Percentiles rank a stretch among this genome's conserved stretches.
Evolutionary conservation across 1,284 basidiomycete genomes (phyloP).

Genomic region (Trametes versicolor): DNA sequence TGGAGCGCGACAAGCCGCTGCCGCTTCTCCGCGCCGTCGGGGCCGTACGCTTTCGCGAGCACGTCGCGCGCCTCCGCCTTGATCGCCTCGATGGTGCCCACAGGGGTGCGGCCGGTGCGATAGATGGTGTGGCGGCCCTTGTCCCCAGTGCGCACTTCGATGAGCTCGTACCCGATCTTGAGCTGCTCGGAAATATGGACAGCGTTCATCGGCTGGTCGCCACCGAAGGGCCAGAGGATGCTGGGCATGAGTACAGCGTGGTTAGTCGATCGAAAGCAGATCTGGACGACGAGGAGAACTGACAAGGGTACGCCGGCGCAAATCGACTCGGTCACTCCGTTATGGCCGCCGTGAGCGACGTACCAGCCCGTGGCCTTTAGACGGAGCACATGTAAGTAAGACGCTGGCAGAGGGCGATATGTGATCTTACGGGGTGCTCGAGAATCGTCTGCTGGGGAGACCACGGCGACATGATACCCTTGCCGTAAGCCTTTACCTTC

Average conservation of each 20-base stretch:
- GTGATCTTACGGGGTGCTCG: slow-evolving; percentile 33
- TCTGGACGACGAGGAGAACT: not conserved
- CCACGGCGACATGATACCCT: slow-evolving; percentile 34
- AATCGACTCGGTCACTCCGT: slow-evolving; percentile 33
- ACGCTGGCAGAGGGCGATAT: not conserved
- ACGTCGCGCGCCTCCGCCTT: slow-evolving; percentile 28
- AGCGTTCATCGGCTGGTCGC: slow-evolving; percentile 40
- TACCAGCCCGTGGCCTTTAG: slow-evolving; percentile 35
- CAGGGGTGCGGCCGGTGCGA: slow-evolving; percentile 22
- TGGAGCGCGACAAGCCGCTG: slow-evolving; percentile 25
- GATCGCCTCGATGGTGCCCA: slow-evolving; percentile 34
- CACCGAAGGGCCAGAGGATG: slow-evolving; percentile 40
- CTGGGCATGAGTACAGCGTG: slow-evolving; percentile 8
- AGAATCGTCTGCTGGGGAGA: slow-evolving; percentile 39
- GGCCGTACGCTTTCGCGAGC: slow-evolving; percentile 32
- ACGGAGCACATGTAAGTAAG: not conserved
- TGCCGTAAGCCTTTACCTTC: slow-evolving; percentile 33
- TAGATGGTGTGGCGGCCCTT: slow-evolving; percentile 33
- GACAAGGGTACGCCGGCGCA: slow-evolving; percentile 32
- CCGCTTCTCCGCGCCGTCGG: slow-evolving; percentile 34
- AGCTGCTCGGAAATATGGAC: slow-evolving; percentile 32
- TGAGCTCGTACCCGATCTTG: slow-evolving; percentile 39
- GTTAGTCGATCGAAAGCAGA: not conserved
- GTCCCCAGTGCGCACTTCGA: slow-evolving; percentile 37
- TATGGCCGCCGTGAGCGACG: slow-evolving; percentile 36